Evolutionary conservation across 164 flowering plant species (phyloP).

Genomic region (Magnolia officinalis): DNA sequence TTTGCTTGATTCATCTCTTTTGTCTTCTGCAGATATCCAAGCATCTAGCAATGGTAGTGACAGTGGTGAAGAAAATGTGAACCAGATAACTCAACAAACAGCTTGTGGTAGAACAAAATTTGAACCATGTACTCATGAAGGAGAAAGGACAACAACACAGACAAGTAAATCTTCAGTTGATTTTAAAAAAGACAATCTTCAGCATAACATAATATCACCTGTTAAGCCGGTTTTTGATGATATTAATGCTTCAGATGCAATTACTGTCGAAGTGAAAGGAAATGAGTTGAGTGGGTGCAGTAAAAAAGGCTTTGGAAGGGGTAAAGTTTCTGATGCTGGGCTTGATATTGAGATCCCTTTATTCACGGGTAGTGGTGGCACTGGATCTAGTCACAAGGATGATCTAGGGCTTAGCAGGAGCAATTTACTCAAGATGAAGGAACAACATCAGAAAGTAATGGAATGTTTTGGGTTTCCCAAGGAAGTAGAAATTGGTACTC

Average conservation of each 20-base stretch:
- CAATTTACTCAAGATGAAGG: slow-evolving; percentile 3
- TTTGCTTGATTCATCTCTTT: slow-evolving; percentile 5
- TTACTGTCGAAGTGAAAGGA: slow-evolving; percentile 9
- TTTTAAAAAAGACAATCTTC: slow-evolving; percentile 11
- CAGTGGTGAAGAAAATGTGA: slow-evolving; percentile 9
- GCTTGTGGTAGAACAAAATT: slow-evolving; percentile 10
- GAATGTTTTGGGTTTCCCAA: slow-evolving; percentile 9
- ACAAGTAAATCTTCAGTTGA: not conserved
- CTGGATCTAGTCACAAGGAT: slow-evolving; percentile 14
- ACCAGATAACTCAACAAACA: slow-evolving; percentile 13
- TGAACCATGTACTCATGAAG: slow-evolving; percentile 5
- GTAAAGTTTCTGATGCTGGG: slow-evolving; percentile 17
- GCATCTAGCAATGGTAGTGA: not conserved
- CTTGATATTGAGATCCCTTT: slow-evolving; percentile 13
- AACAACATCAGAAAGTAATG: slow-evolving; percentile 8
- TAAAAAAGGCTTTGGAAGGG: slow-evolving; percentile 7
- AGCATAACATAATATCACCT: not conserved
- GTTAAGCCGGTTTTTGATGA: slow-evolving; percentile 5
- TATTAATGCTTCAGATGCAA: slow-evolving; percentile 15
- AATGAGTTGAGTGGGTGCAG: slow-evolving; percentile 12
- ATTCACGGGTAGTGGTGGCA: slow-evolving; percentile 6
- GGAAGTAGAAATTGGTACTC: slow-evolving; percentile 2
- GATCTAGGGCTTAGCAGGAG: slow-evolving; percentile 9
- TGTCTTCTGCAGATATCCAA: not conserved
- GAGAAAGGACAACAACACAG: slow-evolving; percentile 9